Base-by-base conservation (phyloP, 495 filamentous ascomycete species). In the Chaetomidium leptoderma region DNA sequence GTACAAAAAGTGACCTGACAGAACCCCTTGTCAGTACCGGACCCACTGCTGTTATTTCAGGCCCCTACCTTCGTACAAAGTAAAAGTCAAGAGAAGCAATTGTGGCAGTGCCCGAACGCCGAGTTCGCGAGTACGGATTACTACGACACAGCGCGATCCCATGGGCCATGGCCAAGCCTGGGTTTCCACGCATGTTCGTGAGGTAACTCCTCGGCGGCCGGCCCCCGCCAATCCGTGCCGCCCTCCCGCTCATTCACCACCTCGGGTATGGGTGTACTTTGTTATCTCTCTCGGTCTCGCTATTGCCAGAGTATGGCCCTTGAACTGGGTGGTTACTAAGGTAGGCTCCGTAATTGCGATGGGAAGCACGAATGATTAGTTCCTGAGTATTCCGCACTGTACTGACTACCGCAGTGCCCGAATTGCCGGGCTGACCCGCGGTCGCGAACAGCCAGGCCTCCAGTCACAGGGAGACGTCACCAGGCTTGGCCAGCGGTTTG, bases 81-180 rank as follows among this genome's bases (percentile, higher is more conserved):
- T 37, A 50, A 37, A 21, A 50, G 47, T 24, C 7, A 17, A 27
- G 35, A 19, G 8, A 19, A 32, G 33, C 1, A 26, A 51, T 16
- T 26, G 48, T 51, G 49, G 49, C 49, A 39, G 48, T 52, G 48
- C 48, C 33, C 45, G 32, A 49, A 57, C 26, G 35, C 55, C 45
- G 55, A 57, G 55, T 50, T 35, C 26, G 23, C 53, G 45, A 49
- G 55, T 14, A 21, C 45, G 11, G 24, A 27, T 52, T 21, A 37
- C 11, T 29, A 24, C 16, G 44, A 47, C 27, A 26, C 24, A n/a
- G n/a, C 29, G 29, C 30, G 27, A 19, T 43, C 27, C 37, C 51
- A 21, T 33, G 35, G n/a, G 11, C 26, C 24, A 29, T 14, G 36
- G 36, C 0, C 26, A 7, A 8, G n/a, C n/a, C n/a, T n/a, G n/a